Conservation (phyloP, 2,329 filamentous ascomycete genomes). For the Hypoxylon sp. region DNA sequence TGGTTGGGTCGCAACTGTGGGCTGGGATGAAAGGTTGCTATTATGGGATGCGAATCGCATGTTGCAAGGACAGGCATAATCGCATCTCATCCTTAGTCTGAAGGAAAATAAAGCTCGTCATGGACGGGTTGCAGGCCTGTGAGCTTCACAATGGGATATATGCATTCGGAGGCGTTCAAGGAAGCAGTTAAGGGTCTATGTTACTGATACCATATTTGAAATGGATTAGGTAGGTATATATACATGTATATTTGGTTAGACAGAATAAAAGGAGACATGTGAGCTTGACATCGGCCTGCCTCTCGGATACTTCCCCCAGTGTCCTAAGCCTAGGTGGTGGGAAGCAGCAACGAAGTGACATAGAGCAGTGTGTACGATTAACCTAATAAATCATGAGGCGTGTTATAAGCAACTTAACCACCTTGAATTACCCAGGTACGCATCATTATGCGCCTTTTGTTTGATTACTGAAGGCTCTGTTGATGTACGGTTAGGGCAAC, state of each 20-base stretch:
- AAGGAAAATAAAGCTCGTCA: background rate
- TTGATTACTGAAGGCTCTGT: no score
- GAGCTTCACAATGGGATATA: slow-evolving; percentile 5
- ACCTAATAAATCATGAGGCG: background rate
- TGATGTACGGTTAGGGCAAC: no score
- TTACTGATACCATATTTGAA: slow-evolving; percentile 33
- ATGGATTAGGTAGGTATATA: slow-evolving; percentile 19
- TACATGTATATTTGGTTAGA: background rate
- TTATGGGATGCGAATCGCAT: slow-evolving; percentile 85
- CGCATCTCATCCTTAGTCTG: no score
- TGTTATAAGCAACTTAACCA: no score
- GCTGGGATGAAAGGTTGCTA: slow-evolving; percentile 92
- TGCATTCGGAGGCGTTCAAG: slow-evolving; percentile 43
- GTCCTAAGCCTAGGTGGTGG: background rate
- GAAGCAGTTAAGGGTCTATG: slow-evolving; percentile 7
- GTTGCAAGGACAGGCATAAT: slow-evolving; percentile 45
- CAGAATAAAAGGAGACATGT: background rate
- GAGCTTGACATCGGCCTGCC: background rate
- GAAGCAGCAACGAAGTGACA: background rate
- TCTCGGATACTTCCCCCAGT: background rate
- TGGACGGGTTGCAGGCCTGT: background rate
- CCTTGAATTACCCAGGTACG: no score
- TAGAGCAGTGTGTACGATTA: background rate
- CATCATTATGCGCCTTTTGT: no score
- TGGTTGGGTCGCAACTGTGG: slow-evolving; percentile 94